These are phyloP conservation scores for Mycena alexandri DNA, from an alignment of 768 basidiomycete species.

Conservation along the genomic window DNA sequence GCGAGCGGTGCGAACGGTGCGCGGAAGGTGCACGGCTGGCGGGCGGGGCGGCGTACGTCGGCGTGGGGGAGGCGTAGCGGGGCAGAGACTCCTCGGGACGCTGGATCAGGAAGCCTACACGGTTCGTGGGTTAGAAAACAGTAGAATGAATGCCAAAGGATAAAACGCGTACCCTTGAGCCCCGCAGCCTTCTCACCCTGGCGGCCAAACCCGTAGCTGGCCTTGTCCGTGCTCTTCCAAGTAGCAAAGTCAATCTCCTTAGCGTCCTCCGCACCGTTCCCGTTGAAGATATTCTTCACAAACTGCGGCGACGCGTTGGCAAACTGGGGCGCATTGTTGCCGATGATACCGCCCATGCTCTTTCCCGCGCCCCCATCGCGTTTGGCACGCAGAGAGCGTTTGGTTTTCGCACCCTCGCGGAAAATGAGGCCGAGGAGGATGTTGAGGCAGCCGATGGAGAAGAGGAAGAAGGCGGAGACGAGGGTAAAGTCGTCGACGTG, in stretches of 20 bases:
- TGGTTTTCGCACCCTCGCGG: slow-evolving; percentile 73
- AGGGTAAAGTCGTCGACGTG: slow-evolving; percentile 87
- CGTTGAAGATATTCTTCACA: slow-evolving; percentile 51
- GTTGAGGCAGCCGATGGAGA: slow-evolving; percentile 86
- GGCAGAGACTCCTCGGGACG: slow-evolving; percentile 71
- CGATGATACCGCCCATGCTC: slow-evolving; percentile 58
- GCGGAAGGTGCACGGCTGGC: slow-evolving; percentile 15
- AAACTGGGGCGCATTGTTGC: slow-evolving; percentile 49
- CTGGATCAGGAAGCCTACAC: slow-evolving; percentile 61
- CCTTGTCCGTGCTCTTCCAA: slow-evolving; percentile 54
- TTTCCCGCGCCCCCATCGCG: slow-evolving; percentile 40
- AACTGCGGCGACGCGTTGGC: slow-evolving; percentile 49
- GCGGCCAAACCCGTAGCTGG: slow-evolving; percentile 81
- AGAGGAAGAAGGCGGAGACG: slow-evolving; percentile 88
- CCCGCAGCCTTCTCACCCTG: slow-evolving; percentile 86
- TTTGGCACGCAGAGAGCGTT: slow-evolving; percentile 76
- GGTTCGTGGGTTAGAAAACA: not conserved
- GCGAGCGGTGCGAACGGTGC: slow-evolving; percentile 2
- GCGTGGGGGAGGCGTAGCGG: slow-evolving; percentile 59
- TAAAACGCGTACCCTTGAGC: slow-evolving; percentile 47
- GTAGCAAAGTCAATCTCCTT: slow-evolving; percentile 31
- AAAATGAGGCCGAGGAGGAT: slow-evolving; percentile 86
- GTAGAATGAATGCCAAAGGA: not conserved
- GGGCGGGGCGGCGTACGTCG: slow-evolving; percentile 30
- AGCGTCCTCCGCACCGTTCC: slow-evolving; percentile 41